Conservation (phyloP, 768 basidiomycete genomes). For the Tulasnella sp. region DNA sequence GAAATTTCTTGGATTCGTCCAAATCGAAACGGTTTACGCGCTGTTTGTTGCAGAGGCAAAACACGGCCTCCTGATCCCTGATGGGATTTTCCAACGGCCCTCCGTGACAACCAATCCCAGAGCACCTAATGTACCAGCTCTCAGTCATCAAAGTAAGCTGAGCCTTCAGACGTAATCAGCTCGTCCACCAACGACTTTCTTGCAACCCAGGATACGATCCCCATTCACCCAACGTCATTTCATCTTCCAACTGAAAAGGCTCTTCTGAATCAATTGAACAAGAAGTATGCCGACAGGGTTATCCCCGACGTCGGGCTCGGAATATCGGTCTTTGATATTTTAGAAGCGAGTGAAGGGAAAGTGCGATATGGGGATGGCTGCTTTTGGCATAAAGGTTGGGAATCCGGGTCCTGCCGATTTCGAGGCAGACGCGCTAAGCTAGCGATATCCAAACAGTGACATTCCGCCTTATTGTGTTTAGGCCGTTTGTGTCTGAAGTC, state of each 20-base stretch:
- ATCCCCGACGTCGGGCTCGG: constrained; percentile 88
- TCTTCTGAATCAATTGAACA: constrained; percentile 79
- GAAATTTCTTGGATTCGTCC: constrained; percentile 10
- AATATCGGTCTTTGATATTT: constrained; percentile 80
- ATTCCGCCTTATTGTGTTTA: constrained; percentile 84
- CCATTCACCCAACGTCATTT: constrained; percentile 83
- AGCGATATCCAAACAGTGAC: constrained; percentile 46
- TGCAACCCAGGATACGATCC: constrained; percentile 68
- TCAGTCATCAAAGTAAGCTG: constrained; percentile 32
- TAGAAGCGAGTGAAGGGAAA: constrained; percentile 81
- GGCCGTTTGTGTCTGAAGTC: constrained; percentile 86
- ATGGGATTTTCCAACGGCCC: constrained; percentile 1
- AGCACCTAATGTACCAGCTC: constrained; percentile 32
- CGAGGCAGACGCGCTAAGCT: neutral
- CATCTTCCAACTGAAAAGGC: constrained; percentile 68
- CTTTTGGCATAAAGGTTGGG: constrained; percentile 83
- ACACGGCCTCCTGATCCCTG: neutral
- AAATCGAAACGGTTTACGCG: constrained; percentile 15
- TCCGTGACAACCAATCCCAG: neutral
- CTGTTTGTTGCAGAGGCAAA: constrained; percentile 10
- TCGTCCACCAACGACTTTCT: no score
- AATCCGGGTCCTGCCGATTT: neutral
- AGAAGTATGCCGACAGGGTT: constrained; percentile 90
- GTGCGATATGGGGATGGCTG: constrained; percentile 92
- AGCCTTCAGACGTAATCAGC: neutral